phyloP scores from a whole-genome alignment of 1,284 basidiomycete genomes.

The Apiotrichum gracile region DNA sequence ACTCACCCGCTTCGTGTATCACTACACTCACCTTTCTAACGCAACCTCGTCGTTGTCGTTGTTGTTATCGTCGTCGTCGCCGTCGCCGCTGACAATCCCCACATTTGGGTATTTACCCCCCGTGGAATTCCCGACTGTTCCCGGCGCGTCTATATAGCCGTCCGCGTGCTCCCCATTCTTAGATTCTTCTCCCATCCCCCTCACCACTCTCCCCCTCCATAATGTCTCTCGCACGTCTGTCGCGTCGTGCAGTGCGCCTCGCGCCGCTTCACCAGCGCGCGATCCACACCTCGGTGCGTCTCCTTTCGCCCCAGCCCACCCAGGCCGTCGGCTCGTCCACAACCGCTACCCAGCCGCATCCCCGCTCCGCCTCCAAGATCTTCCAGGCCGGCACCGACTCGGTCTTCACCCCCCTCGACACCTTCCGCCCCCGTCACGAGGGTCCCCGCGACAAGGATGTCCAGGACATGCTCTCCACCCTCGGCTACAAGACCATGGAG shows the following conservation, averaged over 20 bases:
- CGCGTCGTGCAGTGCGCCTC: conserved; percentile 13
- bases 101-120: neutral
- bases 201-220: neutral
- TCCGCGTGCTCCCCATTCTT: neutral
- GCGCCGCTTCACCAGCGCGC: conserved; percentile 12
- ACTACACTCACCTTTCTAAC: neutral
- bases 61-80: neutral
- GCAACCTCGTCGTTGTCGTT: neutral
- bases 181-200: neutral
- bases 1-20: neutral
- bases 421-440: conserved; percentile 79
- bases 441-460: conserved; percentile 76
- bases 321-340: conserved; percentile 27
- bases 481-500: conserved; percentile 82
- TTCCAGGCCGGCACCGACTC: conserved; percentile 35
- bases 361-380: conserved; percentile 31
- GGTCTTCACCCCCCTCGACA: conserved; percentile 75
- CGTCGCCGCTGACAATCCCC: neutral
- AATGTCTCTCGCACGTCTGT: conserved; percentile 14
- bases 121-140: neutral
- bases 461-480: conserved; percentile 65
- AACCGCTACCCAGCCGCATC: conserved; percentile 42
- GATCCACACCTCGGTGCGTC: conserved; percentile 16
- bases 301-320: conserved; percentile 19
- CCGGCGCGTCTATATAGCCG: neutral